Base-by-base conservation (phyloP, 176 grass and related monocot species). In the Miscanthus lutarioriparius region DNA sequence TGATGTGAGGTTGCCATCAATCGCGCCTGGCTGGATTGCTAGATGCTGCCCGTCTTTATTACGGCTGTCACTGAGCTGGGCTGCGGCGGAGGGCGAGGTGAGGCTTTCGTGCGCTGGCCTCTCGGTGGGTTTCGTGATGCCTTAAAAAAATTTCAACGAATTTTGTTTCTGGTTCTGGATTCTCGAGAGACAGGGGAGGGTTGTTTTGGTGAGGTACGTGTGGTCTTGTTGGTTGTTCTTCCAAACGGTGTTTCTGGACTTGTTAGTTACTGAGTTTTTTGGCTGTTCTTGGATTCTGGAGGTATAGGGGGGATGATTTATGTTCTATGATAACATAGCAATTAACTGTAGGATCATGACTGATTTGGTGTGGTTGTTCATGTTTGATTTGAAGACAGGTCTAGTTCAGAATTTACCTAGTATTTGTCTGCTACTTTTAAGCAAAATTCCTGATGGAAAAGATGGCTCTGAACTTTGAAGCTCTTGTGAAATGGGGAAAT, bases 1-100 rank as follows among this genome's bases (percentile, higher is more conserved):
- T 91, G 86, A 93, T 89, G 90, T 56, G 78, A 81, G 86, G 87
- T 88, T 90, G 67, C 90, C 67, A 65, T 87, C 87, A 84, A 90
- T 85, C 89, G 53, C 90, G 86, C 70, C 74, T 78, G 70, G 41
- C 70, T 73, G 79, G 20, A 49, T 70, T 5, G 32, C 32, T 81
- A 86, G 74, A 90, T 90, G 77, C 10, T 5, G 23, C 41, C 80
- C 70, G 11, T 81, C 67, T 74, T 79, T 90, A 83, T 58, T 67
- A 66, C 9, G 20, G 48, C 70, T 27, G 63, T 25, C 8, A 73
- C 45, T 35, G 64, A 54, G 88, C 73, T 61, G 56, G n/a, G 8
- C 22, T 70, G 73, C 39, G 54, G 33, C 30, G 58, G 33, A 32
- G 11, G 14, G 11, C n/a, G 43, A 11, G 11, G 22, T 8, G 12